Evolutionary conservation across 2,329 filamentous ascomycete species (phyloP), one percentile per base, ranked within the genome.

Genomic region (Teratosphaeria destructans): DNA sequence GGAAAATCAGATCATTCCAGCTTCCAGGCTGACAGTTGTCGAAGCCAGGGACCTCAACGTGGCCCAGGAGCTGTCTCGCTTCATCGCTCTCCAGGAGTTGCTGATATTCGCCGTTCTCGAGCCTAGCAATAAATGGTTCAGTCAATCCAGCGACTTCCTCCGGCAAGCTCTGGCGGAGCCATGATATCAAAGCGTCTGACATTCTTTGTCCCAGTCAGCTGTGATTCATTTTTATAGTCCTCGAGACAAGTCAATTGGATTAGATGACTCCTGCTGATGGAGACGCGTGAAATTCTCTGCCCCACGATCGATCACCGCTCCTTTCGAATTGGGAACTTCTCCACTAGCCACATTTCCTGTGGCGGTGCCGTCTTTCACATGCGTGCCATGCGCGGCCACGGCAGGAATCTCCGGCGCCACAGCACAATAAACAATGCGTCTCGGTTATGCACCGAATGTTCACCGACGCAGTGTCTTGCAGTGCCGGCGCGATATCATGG

Each of bases 1-100:
- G 72, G 60, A 77, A 77, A 19, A 79, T 68, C 54, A 71, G 78
- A 64, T 79, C 77, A 63, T 66, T 76, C 78, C 78, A 80, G 2
- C 71, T 47, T 69, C 62, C 5, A 66, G 55, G 11, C 16, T 69
- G 64, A 1, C 73, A 64, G 16, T 71, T 57, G 37, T 72, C 67
- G 2, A 72, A 69, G 5, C 66, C 59, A 11, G 73, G 68, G 54
- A 72, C 69, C 47, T 74, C 66, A 37, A 71, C 63, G 55, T 74
- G 73, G 27, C 76, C 76, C 43, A 79, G 71, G 32, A 79, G 61
- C 52, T 71, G 62, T 55, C 72, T 72, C 47, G 75, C 75, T 60
- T 77, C 73, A 5, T 71, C 66, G 37, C 67, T 65, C 62, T 73
- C 66, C 55, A 79, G 66, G 19, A 79, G 62, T 12, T 65, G 66